Base-by-base conservation (phyloP, 768 basidiomycete species). In the Pleurotus cornucopiae region DNA sequence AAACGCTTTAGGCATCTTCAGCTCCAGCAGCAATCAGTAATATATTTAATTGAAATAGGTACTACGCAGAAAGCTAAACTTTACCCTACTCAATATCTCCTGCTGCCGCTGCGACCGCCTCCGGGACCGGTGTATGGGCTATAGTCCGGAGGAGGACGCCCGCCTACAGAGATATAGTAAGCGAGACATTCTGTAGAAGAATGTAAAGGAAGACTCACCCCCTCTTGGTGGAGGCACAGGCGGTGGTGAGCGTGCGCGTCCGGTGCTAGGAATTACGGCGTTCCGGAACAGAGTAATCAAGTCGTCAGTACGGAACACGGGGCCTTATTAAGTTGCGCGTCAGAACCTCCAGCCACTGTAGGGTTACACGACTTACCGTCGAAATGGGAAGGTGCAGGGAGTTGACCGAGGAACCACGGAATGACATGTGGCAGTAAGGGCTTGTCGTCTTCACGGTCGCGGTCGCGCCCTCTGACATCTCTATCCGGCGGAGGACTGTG, bases 241-340 rank as follows among this genome's bases (percentile, higher is more conserved):
- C 5, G 84, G 83, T 3, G 86, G 83, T 11, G 85, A 82, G 53
- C 80, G 80, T 2, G 78, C 71, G 60, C 79, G 74, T 13, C 64
- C 71, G 11, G 68, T 78, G 57, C 84, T 86, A 0, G 92, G 90
- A 55, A 94, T 91, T 30, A 88, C 83, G 47, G 91, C 89, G 63
- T 83, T 89, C 37, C 84, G 79, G 69, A 97, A 87, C 26, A 93
- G 65, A 58, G 87, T 86, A 85, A 98, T 88, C 39, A 96, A 74
- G 68, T 96, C 94, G 26, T 97, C 94, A 1, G 89, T 87, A 56
- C 91, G 79, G 73, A 96, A 96, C 39, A 92, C 81, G 6, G 94
- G 94, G 3, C 94, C 94, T 95, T 61, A 18, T 62, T 34, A 34
- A 11, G 30, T 34, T 34, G 30, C 11, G 30, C 7, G 23, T 54